Evolutionary conservation across 1,284 basidiomycete species (phyloP), one percentile per base, ranked within the genome.

Genomic region (Rhizoctonia solani): DNA sequence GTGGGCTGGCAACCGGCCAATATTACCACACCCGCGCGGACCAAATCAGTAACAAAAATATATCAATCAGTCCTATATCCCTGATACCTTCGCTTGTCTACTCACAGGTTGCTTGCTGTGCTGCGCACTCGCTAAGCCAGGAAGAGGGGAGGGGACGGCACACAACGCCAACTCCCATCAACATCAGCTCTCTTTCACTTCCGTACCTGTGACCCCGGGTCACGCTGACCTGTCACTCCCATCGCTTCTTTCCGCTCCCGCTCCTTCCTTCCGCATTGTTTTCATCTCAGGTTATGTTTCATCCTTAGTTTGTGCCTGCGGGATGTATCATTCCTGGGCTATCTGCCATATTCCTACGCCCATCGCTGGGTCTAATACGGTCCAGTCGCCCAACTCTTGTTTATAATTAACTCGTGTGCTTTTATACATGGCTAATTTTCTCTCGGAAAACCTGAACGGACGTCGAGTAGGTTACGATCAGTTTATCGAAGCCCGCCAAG

Each of bases 1-100:
- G 54, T 56, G 54, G 54, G 54, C 54, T 56, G 25, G 54, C 54
- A 56, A 56, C 54, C 32, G 54, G 54, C n/a, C 34, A 56, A 56
- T 46, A 30, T 16, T 34, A 55, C 11, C 39, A 9, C 21, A 23
- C n/a, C n/a, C n/a, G n/a, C n/a, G n/a, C n/a, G n/a, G n/a, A n/a
- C n/a, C 21, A 39, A 19, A 25, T 46, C 11, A 56, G 8, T 19
- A 37, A 19, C 37, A 55, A 55, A 55, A n/a, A n/a, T n/a, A n/a
- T n/a, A 23, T 29, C 8, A 37, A 55, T 4, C 37, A 2, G 23
- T 21, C 34, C 2, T 14, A 44, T 2, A 32, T 14, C 19, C 8
- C 29, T 11, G 46, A 41, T 27, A 56, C 13, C 44, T 47, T n/a
- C n/a, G n/a, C n/a, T n/a, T n/a, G n/a, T 13, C 29, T 41, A 46